These are phyloP conservation scores for Garcia nutans DNA, from an alignment of 345 rosid genomes.

Conservation along the genomic window DNA sequence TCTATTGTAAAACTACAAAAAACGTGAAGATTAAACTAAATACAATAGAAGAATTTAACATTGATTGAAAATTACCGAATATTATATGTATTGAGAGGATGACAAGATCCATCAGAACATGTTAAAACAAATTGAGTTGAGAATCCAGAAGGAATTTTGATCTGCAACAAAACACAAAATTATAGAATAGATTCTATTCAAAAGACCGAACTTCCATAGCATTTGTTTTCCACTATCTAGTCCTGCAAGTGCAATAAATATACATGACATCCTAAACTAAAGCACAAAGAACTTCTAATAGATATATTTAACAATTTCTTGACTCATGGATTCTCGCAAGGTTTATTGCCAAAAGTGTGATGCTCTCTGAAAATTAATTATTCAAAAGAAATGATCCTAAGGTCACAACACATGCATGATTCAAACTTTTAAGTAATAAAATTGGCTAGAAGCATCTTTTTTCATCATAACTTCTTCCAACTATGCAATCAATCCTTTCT, in stretches of 20 bases:
- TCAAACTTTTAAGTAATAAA: too few species aligned
- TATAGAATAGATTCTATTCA: background rate
- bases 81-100: conserved; percentile 56
- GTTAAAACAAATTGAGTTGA: conserved; percentile 79
- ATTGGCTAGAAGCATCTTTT: too few species aligned
- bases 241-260: background rate
- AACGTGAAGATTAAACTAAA: background rate
- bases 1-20: background rate
- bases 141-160: conserved; percentile 73
- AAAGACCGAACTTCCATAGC: background rate
- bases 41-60: background rate
- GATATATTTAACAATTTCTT: background rate
- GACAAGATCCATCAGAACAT: conserved; percentile 69
- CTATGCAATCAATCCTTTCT: too few species aligned
- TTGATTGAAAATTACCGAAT: conserved; percentile 49
- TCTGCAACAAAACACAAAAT: conserved; percentile 43
- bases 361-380: background rate
- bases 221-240: background rate
- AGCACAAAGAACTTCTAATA: background rate
- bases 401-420: too few species aligned
- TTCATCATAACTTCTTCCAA: too few species aligned
- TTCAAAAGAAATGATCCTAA: too few species aligned
- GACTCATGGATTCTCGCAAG: background rate
- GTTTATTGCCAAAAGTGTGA: background rate
- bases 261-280: background rate